phyloP scores from a whole-genome alignment of 192 early-diverging fungal genomes.

The Backusella psychrophila region DNA sequence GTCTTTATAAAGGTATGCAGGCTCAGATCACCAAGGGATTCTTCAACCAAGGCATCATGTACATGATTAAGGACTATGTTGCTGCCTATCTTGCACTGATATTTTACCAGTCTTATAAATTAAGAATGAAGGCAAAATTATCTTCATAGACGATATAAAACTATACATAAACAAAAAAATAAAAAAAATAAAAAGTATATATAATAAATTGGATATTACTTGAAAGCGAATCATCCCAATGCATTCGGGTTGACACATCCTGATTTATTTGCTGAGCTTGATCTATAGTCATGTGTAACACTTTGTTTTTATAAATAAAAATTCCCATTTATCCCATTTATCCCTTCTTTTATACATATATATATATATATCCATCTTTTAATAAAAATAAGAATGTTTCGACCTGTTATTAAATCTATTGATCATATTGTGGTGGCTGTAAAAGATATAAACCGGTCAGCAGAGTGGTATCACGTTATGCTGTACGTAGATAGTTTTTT shows the following conservation, averaged over 20 bases:
- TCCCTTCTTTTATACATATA: no score
- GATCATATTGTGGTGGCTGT: no score
- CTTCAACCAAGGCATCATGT: conserved; percentile 52
- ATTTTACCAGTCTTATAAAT: conserved; percentile 34
- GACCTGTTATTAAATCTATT: no score
- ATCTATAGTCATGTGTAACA: background rate
- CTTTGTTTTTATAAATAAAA: background rate
- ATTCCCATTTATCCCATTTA: no score
- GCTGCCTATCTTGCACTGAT: conserved; percentile 41
- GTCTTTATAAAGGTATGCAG: conserved; percentile 33
- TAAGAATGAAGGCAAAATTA: conserved; percentile 9
- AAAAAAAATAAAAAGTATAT: background rate
- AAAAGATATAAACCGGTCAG: no score
- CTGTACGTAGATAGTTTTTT: no score
- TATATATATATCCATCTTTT: no score
- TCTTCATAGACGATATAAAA: background rate
- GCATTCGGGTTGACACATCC: background rate
- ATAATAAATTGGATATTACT: background rate
- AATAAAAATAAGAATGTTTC: no score
- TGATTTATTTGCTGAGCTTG: background rate
- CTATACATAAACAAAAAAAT: background rate
- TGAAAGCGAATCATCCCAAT: background rate
- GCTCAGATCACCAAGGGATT: conserved; percentile 55
- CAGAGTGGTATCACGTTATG: no score
- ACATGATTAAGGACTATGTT: conserved; percentile 57